Conservation (phyloP, 208 protist genomes). For the Entamoeba histolytica region DNA sequence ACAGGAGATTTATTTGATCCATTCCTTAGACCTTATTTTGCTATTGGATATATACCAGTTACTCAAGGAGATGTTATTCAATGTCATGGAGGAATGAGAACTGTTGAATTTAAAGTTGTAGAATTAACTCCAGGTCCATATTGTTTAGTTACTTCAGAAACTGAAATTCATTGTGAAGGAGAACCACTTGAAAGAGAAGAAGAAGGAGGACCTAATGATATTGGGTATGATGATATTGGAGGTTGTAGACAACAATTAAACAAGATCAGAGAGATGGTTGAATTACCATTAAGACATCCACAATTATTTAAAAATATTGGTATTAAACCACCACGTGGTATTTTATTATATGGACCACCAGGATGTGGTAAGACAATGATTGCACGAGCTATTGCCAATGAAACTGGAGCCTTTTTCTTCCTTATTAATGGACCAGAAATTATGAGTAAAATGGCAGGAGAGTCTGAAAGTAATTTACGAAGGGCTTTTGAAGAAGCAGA, state of each 20-base stretch:
- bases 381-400: constrained; percentile 27
- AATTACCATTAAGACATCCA: constrained; percentile 23
- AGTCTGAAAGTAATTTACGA: constrained; percentile 93
- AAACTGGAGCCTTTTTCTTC: constrained; percentile 86
- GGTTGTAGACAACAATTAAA: constrained; percentile 43
- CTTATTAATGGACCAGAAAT: constrained; percentile 99
- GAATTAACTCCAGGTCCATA: constrained; percentile 83
- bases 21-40: constrained; percentile 96
- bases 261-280: constrained; percentile 29
- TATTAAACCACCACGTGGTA: constrained; percentile 20
- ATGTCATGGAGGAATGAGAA: constrained; percentile 75
- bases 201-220: constrained; percentile 71
- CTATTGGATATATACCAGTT: constrained; percentile 92
- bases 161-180: constrained; percentile 95
- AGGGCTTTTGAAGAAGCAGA: constrained; percentile 97
- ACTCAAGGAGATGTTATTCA: constrained; percentile 90
- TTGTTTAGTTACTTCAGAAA: constrained; percentile 89
- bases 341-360: constrained; percentile 27
- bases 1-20: constrained; percentile 93
- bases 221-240: constrained; percentile 89
- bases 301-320: constrained; percentile 25
- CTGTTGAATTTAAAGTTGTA: constrained; percentile 99
- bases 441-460: constrained; percentile 98
- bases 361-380: constrained; percentile 34
- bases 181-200: constrained; percentile 96